Conservation (phyloP, 257 asterid genomes). For the Solanum commersonii region DNA sequence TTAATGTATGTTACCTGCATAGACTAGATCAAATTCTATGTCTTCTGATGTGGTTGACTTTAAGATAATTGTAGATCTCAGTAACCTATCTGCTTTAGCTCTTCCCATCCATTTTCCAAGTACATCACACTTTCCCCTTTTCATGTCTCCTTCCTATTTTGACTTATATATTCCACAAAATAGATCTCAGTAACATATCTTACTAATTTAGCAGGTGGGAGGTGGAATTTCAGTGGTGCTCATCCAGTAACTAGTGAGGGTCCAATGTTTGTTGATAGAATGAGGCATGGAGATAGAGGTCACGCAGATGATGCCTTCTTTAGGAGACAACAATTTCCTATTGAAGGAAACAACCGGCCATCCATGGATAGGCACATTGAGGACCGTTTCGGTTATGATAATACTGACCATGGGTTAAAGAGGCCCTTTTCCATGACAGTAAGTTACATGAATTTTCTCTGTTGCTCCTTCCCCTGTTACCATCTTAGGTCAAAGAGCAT, state of each 20-base stretch:
- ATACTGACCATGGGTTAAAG: slow-evolving; percentile 33
- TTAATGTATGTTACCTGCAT: not conserved
- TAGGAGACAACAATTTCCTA: slow-evolving; percentile 32
- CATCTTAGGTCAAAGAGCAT: not conserved
- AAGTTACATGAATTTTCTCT: slow-evolving; percentile 9
- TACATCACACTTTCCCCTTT: not conserved
- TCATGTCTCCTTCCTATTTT: not conserved
- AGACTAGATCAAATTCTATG: not conserved
- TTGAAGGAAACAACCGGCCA: slow-evolving; percentile 31
- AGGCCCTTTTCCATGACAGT: slow-evolving; percentile 42
- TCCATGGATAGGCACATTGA: slow-evolving; percentile 34
- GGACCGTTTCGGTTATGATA: slow-evolving; percentile 29
- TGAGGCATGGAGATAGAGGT: slow-evolving; percentile 28
- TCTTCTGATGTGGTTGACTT: not conserved
- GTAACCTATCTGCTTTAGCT: not conserved
- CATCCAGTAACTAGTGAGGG: slow-evolving; percentile 18
- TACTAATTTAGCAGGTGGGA: slow-evolving; percentile 28
- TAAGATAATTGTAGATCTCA: not conserved
- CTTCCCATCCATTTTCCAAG: not conserved
- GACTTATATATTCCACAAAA: not conserved
- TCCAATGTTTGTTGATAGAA: slow-evolving; percentile 25
- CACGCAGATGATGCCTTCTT: slow-evolving; percentile 22
- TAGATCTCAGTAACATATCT: not conserved
- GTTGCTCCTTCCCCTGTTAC: not conserved
- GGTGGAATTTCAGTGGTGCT: slow-evolving; percentile 43